phyloP scores from a whole-genome alignment of 2,329 filamentous ascomycete species.

The Pseudogymnoascus sp. region DNA sequence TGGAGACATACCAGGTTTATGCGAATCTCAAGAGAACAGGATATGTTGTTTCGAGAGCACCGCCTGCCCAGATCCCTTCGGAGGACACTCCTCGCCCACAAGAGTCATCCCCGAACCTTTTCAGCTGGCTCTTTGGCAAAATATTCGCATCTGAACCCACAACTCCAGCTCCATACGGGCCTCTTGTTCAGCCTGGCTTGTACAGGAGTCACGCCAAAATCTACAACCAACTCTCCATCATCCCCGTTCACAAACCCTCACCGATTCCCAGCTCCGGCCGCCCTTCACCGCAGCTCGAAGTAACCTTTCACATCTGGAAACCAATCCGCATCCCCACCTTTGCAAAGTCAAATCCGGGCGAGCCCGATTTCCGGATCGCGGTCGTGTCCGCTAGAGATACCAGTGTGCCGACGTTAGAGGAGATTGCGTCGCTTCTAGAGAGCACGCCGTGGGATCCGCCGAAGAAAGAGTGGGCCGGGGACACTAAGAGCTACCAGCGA shows the following conservation, averaged over 20 bases:
- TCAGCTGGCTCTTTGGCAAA: constrained; percentile 25
- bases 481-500: constrained; percentile 59
- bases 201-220: constrained; percentile 62
- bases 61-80: constrained; percentile 21
- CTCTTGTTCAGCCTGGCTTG: constrained; percentile 53
- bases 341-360: constrained; percentile 68
- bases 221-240: constrained; percentile 66
- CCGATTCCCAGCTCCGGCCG: constrained; percentile 25
- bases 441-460: constrained; percentile 64
- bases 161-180: constrained; percentile 35
- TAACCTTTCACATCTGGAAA: constrained; percentile 75
- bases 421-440: constrained; percentile 64
- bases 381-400: constrained; percentile 71
- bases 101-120: constrained; percentile 18
- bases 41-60: constrained; percentile 70
- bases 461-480: constrained; percentile 29
- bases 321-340: constrained; percentile 51
- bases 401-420: constrained; percentile 60
- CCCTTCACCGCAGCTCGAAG: constrained; percentile 22
- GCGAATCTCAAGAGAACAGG: constrained; percentile 74
- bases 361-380: constrained; percentile 77
- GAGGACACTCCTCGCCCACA: neutral
- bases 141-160: constrained; percentile 19
- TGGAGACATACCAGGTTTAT: constrained; percentile 86
- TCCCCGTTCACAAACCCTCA: constrained; percentile 61